Evolutionary conservation across 1,284 basidiomycete genomes (phyloP), one percentile per base, ranked within the genome.

Genomic region (Coriolopsis trogii): DNA sequence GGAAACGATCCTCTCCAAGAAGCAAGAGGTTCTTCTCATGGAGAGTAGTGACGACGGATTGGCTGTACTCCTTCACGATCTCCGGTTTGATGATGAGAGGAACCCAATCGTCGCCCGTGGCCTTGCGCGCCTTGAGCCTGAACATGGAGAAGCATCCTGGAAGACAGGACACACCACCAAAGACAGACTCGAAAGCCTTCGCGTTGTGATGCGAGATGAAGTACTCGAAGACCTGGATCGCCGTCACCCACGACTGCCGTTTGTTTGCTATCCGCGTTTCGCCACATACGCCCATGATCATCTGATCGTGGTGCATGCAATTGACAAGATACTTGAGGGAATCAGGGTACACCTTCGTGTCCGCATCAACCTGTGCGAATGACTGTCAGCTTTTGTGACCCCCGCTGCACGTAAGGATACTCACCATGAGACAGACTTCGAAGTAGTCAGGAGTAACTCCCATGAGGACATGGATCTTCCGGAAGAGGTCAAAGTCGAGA

Each of bases 141-240:
- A 99, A 99, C 94, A 99, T 98, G 40, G 95, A 98, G 79, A 99
- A 99, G 74, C 97, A 99, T 20, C 97, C 97, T 0, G 97, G 97
- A 37, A 99, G 76, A 80, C 97, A 99, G 13, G 97, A 95, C 49
- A 99, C 97, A 85, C 97, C 97, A 68, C 97, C 97, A 69, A 99
- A 99, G 15, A 98, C 94, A 21, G 95, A 95, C 70, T 99, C 97
- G 73, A 99, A 99, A 2, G 95, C 95, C 70, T 99, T 99, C 59
- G 95, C 91, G 53, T 95, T 84, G 72, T 99, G 96, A 70, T 99
- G 97, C 29, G 95, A 98, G 68, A 99, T 98, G 73, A 98, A 99
- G 74, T 99, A 99, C 68, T 98, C 95, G 72, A 94, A 98, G 16
- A 95, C 95, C 70, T 99, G 97, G 63, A 99, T 99, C 38, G 89